Evolutionary conservation across 1,139 yeast species (phyloP), one percentile per base, ranked within the genome.

Genomic region (Pichia sp.): DNA sequence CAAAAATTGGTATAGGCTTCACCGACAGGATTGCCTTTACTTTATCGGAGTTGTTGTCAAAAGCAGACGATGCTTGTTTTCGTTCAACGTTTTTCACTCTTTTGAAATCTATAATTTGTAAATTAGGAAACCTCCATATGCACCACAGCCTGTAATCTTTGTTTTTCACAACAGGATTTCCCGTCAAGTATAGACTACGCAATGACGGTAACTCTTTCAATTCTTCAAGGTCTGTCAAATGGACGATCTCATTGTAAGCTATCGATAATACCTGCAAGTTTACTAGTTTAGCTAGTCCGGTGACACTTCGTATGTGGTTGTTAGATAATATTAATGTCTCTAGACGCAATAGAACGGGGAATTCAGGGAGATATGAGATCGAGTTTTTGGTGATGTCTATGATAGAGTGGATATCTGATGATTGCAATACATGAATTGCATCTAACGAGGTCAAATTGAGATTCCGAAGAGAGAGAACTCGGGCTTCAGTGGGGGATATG

Each of bases 301-400:
- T 31, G 10, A 50, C 45, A 4, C 16, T 19, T 1, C 74, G 65
- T 8, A 86, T 79, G 59, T 80, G 73, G 65, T 89, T 88, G 57
- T 77, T 76, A 0, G 85, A 81, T 13, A 83, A 63, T n/a, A 87
- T 70, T 3, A 89, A 63, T 0, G 79, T 75, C 51, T 74, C 74
- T 26, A 85, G 67, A 41, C 78, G 74, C 8, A 61, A 52, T 49
- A 82, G 67, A 11, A 62, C 59, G 0, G 90, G 88, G 19, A 85
- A 69, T 54, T 77, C 76, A 7, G 79, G 76, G 15, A 89, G 65
- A 15, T 75, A 77, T 2, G 78, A 70, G 19, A 88, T 70, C 42
- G 79, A 84, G 67, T 89, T 89, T 65, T 84, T 82, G 5, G 89
- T 78, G 45, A 88, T 68, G 67, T 89, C 96, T 7, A 88, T 72